Evolutionary conservation across 2,329 filamentous ascomycete species (phyloP).

Genomic region (Hymenoscyphus repandus): DNA sequence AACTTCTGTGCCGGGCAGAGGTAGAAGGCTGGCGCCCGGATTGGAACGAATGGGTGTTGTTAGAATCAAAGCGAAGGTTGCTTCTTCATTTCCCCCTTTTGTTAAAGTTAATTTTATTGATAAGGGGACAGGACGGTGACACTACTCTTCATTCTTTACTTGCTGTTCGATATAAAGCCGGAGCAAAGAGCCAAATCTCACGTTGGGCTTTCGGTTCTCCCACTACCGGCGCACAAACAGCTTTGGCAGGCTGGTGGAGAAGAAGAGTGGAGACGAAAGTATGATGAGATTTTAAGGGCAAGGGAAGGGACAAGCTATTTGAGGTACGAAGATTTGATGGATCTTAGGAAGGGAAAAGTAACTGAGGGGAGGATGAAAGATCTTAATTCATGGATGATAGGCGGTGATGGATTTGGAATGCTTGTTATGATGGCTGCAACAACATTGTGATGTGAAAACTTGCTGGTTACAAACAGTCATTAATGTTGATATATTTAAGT

Average conservation of each 20-base stretch:
- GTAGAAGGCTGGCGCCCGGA: conserved; percentile 15
- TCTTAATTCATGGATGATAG: conserved; percentile 17
- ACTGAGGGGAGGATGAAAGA: conserved; percentile 10
- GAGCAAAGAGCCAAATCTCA: conserved; percentile 13
- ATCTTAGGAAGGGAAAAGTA: conserved; percentile 11
- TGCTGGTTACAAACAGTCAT: no score
- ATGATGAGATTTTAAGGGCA: conserved; percentile 16
- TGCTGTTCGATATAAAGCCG: conserved; percentile 19
- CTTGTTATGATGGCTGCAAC: conserved; percentile 18
- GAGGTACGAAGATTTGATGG: conserved; percentile 16
- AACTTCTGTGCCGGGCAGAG: conserved; percentile 13
- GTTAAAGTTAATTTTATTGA: no score
- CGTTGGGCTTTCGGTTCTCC: conserved; percentile 16
- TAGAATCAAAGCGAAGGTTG: conserved; percentile 18
- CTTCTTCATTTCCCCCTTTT: no score
- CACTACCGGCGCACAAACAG: conserved; percentile 15
- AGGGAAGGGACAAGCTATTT: conserved; percentile 14
- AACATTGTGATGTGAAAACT: no score
- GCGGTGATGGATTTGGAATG: conserved; percentile 16
- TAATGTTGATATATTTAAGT: no score
- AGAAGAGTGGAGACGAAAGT: conserved; percentile 12
- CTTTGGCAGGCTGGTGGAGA: conserved; percentile 14
- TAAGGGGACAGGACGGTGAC: conserved; percentile 14
- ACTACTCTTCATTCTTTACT: conserved; percentile 14
- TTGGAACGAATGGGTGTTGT: conserved; percentile 17